Conservation (phyloP, 2,329 filamentous ascomycete species). For the Dactylella cylindrospora region DNA sequence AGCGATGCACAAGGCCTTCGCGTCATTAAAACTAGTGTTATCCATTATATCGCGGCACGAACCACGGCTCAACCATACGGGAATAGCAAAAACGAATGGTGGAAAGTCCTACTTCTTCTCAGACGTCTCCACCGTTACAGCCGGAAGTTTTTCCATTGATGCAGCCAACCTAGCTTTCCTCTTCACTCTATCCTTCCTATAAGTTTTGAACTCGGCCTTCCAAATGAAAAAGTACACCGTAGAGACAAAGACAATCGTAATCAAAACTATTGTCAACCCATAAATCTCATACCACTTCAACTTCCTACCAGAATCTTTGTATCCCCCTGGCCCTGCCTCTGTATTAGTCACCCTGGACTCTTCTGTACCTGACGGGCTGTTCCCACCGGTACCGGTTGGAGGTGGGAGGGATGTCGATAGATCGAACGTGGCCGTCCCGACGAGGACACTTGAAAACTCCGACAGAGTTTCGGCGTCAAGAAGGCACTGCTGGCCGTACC, state of each 20-base stretch:
- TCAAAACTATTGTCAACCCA: slow-evolving; percentile 6
- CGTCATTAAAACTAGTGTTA: too few relatives aligned
- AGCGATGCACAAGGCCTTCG: too few relatives aligned
- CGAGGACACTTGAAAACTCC: too few relatives aligned
- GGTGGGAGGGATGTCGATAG: too few relatives aligned
- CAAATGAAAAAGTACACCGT: slow-evolving; percentile 5
- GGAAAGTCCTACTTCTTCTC: too few relatives aligned
- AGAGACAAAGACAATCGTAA: slow-evolving; percentile 3
- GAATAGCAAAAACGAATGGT: too few relatives aligned
- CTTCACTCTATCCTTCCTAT: neutral
- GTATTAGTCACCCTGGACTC: neutral
- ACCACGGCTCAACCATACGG: too few relatives aligned
- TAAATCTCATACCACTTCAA: slow-evolving; percentile 19
- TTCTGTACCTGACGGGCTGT: neutral
- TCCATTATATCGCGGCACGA: too few relatives aligned
- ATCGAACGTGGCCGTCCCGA: slow-evolving; percentile 1
- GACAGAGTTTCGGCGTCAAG: neutral
- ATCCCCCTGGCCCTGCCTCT: neutral
- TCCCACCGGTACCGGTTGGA: neutral
- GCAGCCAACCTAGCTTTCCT: too few relatives aligned
- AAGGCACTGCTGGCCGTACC: slow-evolving; percentile 6
- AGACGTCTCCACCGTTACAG: too few relatives aligned
- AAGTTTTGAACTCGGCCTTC: slow-evolving; percentile 3
- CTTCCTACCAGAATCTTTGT: neutral
- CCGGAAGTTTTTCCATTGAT: too few relatives aligned